Evolutionary conservation across 192 early-diverging fungal species (phyloP).

Genomic region (Coemansia sp.): DNA sequence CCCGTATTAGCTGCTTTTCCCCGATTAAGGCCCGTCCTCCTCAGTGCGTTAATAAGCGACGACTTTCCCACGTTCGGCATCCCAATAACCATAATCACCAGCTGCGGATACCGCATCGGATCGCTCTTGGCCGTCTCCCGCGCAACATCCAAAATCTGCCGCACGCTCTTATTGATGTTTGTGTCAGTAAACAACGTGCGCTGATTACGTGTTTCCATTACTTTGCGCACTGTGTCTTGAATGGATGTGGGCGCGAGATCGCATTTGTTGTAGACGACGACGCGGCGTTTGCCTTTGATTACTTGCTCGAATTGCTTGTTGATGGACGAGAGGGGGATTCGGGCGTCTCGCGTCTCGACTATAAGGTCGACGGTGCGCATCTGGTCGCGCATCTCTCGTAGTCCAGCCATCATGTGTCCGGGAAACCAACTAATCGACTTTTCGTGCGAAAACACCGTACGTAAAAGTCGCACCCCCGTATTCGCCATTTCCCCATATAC

Average conservation of each 20-base stretch:
- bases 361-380: constrained; percentile 78
- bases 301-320: constrained; percentile 79
- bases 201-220: constrained; percentile 50
- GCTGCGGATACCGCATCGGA: constrained; percentile 40
- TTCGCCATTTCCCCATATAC: constrained; percentile 10
- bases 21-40: constrained; percentile 70
- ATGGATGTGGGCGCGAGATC: constrained; percentile 77
- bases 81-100: constrained; percentile 79
- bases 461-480: constrained; percentile 5
- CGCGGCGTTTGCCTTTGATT: constrained; percentile 61
- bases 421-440: constrained; percentile 84
- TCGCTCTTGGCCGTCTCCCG: constrained; percentile 53
- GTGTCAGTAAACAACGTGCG: constrained; percentile 15
- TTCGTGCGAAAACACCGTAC: constrained; percentile 54
- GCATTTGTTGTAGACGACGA: constrained; percentile 91
- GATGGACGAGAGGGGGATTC: constrained; percentile 89
- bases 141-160: constrained; percentile 67
- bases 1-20: constrained; percentile 85
- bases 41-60: constrained; percentile 84
- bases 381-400: constrained; percentile 70
- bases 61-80: constrained; percentile 98
- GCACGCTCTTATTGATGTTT: constrained; percentile 53
- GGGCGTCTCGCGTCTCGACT: constrained; percentile 91
- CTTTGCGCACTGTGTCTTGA: constrained; percentile 26
- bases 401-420: constrained; percentile 81